A percentile compares a stretch with the other conserved stretches of the same genome.
Conservation (phyloP, 1,284 basidiomycete species). For the Pseudozyma tsukubaensis region DNA sequence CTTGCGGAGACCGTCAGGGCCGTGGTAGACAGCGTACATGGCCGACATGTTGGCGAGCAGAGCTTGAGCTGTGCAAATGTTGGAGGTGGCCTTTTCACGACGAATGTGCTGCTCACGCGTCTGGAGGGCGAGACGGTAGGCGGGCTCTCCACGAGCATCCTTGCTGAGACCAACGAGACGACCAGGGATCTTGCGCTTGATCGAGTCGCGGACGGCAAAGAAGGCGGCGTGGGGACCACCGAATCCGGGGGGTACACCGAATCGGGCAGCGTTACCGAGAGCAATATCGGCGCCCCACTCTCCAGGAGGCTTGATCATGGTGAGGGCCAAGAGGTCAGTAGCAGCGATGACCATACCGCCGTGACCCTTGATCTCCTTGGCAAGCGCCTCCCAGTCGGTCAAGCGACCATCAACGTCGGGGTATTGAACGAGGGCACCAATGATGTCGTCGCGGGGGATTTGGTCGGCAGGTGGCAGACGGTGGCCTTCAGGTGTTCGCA, state of each 20-base stretch:
- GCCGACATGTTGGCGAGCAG: slow-evolving; percentile 67
- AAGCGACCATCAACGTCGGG: slow-evolving; percentile 90
- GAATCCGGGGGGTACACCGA: slow-evolving; percentile 75
- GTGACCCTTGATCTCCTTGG: slow-evolving; percentile 78
- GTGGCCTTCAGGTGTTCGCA: slow-evolving; percentile 58
- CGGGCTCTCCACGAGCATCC: slow-evolving; percentile 84
- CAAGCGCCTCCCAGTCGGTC: slow-evolving; percentile 79
- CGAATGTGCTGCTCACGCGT: slow-evolving; percentile 69
- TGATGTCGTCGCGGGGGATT: slow-evolving; percentile 71
- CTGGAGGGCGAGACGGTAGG: slow-evolving; percentile 92
- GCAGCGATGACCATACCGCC: slow-evolving; percentile 86
- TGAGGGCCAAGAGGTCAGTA: slow-evolving; percentile 91
- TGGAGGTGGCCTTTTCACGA: slow-evolving; percentile 68
- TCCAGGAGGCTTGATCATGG: slow-evolving; percentile 92
- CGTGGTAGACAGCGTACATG: slow-evolving; percentile 84
- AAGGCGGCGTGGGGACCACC: slow-evolving; percentile 79
- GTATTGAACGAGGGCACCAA: slow-evolving; percentile 81
- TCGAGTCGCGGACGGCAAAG: slow-evolving; percentile 90
- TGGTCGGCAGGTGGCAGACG: slow-evolving; percentile 57
- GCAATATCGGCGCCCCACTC: slow-evolving; percentile 99
- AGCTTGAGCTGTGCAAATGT: slow-evolving; percentile 68
- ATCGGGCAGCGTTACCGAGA: slow-evolving; percentile 91
- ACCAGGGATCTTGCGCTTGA: slow-evolving; percentile 98
- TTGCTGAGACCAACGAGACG: slow-evolving; percentile 90
- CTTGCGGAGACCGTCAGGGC: slow-evolving; percentile 83